A percentile compares a stretch with the other conserved stretches of the same genome.
Conservation (phyloP, 2,329 filamentous ascomycete species). For the Cladosporium sp. region DNA sequence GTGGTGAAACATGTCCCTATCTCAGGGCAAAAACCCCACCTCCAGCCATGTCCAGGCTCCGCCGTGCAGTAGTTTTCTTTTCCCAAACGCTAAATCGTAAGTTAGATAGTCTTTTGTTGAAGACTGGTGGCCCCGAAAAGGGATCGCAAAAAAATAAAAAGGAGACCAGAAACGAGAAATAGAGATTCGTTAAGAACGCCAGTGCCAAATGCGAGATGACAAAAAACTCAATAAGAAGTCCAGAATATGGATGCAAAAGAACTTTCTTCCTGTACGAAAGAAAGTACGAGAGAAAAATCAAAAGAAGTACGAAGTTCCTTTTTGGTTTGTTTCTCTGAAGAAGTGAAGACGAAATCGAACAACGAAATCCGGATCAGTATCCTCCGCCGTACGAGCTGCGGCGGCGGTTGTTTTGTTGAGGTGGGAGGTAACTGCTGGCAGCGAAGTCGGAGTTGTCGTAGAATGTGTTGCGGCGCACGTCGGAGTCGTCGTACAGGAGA, state of each 20-base stretch:
- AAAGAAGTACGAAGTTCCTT: constrained; percentile 1
- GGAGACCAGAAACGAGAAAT: neutral
- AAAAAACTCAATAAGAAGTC: too few species aligned
- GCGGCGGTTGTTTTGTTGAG: constrained; percentile 17
- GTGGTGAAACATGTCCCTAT: too few species aligned
- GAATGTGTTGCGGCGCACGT: constrained; percentile 62
- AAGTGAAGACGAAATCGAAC: constrained; percentile 10
- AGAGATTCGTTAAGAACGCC: neutral
- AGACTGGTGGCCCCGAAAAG: neutral
- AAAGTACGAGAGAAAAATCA: constrained; percentile 58
- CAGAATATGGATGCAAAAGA: too few species aligned
- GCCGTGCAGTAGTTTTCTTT: neutral
- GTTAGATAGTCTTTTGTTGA: neutral
- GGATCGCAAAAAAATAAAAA: neutral
- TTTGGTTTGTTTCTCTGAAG: neutral
- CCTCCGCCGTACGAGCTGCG: constrained; percentile 10
- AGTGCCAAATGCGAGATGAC: neutral
- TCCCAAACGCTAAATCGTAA: neutral
- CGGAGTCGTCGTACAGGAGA: constrained; percentile 66
- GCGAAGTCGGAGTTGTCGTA: constrained; percentile 65
- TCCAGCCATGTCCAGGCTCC: neutral
- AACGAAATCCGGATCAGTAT: constrained; percentile 11
- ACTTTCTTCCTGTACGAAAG: constrained; percentile 1
- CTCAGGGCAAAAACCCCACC: too few species aligned
- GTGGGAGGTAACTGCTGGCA: constrained; percentile 40